Conservation (phyloP, 169 alveolate genomes). For the Plasmodium knowlesi region DNA sequence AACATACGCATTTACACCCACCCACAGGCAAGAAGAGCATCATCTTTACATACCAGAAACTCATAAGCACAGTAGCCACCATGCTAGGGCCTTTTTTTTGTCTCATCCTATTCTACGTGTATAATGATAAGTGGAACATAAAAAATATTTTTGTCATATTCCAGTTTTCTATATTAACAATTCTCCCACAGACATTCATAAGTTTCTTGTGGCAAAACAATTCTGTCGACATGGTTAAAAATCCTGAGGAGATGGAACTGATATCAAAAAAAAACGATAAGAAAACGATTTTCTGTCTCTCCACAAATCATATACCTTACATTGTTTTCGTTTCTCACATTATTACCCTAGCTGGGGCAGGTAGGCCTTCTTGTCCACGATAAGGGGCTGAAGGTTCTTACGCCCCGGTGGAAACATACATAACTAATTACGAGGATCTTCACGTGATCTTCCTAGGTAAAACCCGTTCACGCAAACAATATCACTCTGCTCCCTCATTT, state of each 20-base stretch:
- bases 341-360: constrained; percentile 70
- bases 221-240: background rate
- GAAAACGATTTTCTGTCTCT: constrained; percentile 4
- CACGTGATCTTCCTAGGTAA: background rate
- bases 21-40: constrained; percentile 56
- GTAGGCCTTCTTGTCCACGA: background rate
- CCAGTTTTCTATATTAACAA: constrained; percentile 63
- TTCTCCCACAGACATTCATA: constrained; percentile 50
- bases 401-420: background rate
- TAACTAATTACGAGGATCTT: background rate
- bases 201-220: constrained; percentile 51
- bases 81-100: constrained; percentile 72
- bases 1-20: too few relatives aligned
- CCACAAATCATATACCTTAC: constrained; percentile 55
- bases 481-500: background rate
- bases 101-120: constrained; percentile 40
- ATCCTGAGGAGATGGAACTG: constrained; percentile 20
- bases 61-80: constrained; percentile 62
- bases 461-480: background rate
- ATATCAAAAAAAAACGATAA: constrained; percentile 21
- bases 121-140: constrained; percentile 63
- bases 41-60: constrained; percentile 60
- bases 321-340: constrained; percentile 68
- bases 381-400: background rate
- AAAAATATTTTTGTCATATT: constrained; percentile 55